These are phyloP conservation scores for Neonectria faginata DNA, from an alignment of 2,329 filamentous ascomycete species.

Conservation along the genomic window DNA sequence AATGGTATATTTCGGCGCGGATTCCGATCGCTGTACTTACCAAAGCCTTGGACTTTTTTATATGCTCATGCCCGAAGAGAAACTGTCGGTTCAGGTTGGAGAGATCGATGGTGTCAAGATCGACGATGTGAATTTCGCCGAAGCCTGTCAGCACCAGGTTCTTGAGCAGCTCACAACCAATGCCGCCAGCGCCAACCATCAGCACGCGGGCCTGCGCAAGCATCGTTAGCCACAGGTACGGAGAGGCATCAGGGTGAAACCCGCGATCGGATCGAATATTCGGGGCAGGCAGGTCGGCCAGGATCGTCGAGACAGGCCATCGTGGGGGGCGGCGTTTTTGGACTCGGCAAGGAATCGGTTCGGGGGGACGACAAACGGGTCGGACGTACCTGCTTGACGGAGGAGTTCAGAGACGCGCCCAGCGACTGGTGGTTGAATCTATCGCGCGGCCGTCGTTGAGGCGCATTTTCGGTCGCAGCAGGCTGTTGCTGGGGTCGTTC, in stretches of 20 bases:
- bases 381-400: conserved; percentile 74
- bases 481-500: conserved; percentile 39
- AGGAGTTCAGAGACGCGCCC: conserved; percentile 70
- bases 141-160: conserved; percentile 94
- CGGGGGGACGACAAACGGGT: conserved; percentile 21
- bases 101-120: conserved; percentile 97
- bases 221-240: conserved; percentile 33
- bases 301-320: conserved; percentile 9
- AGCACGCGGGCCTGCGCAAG: conserved; percentile 79
- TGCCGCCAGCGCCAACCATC: conserved; percentile 96
- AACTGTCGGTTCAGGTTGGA: conserved; percentile 99
- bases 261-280: conserved; percentile 13
- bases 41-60: conserved; percentile 95
- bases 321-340: conserved; percentile 16
- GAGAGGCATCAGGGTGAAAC: background rate
- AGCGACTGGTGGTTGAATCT: conserved; percentile 74
- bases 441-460: conserved; percentile 59
- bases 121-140: conserved; percentile 92
- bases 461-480: conserved; percentile 34
- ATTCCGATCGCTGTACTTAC: conserved; percentile 61
- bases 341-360: conserved; percentile 24
- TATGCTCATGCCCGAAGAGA: conserved; percentile 94
- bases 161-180: conserved; percentile 97
- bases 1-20: conserved; percentile 31
- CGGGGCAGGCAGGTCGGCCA: background rate